Conservation (phyloP, 176 grass and related monocot species). For the Oryza punctata region DNA sequence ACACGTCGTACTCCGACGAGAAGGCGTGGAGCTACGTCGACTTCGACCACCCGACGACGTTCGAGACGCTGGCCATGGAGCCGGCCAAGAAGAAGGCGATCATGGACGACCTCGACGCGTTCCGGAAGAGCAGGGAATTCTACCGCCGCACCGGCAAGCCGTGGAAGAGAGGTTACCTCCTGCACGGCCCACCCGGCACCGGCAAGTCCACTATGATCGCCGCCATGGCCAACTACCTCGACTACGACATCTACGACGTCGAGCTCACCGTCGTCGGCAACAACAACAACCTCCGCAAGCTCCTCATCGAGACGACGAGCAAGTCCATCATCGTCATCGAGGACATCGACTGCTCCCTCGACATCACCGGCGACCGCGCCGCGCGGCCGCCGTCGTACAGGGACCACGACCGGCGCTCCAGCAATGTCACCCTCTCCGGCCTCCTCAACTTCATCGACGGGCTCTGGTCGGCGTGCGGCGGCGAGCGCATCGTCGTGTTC, state of each 20-base stretch:
- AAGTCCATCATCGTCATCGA: conserved; percentile 66
- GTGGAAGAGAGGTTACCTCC: conserved; percentile 37
- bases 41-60: not conserved
- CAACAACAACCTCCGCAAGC: conserved; percentile 43
- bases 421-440: conserved; percentile 44
- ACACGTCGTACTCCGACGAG: conserved; percentile 4
- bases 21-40: conserved; percentile 24
- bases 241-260: conserved; percentile 35
- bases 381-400: not conserved
- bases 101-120: conserved; percentile 19
- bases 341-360: conserved; percentile 70
- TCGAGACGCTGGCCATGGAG: conserved; percentile 32
- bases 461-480: conserved; percentile 45
- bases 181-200: conserved; percentile 7
- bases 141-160: conserved; percentile 28
- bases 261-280: conserved; percentile 3
- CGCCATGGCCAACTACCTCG: conserved; percentile 37
- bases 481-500: conserved; percentile 51
- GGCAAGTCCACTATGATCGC: conserved; percentile 43
- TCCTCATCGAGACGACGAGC: conserved; percentile 29
- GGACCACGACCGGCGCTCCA: not conserved
- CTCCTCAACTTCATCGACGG: conserved; percentile 62
- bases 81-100: conserved; percentile 24
- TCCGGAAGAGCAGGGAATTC: conserved; percentile 8
- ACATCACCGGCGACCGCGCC: conserved; percentile 23